Conservation (phyloP, 805 yeast species). For the Candida ascalaphidarum region DNA sequence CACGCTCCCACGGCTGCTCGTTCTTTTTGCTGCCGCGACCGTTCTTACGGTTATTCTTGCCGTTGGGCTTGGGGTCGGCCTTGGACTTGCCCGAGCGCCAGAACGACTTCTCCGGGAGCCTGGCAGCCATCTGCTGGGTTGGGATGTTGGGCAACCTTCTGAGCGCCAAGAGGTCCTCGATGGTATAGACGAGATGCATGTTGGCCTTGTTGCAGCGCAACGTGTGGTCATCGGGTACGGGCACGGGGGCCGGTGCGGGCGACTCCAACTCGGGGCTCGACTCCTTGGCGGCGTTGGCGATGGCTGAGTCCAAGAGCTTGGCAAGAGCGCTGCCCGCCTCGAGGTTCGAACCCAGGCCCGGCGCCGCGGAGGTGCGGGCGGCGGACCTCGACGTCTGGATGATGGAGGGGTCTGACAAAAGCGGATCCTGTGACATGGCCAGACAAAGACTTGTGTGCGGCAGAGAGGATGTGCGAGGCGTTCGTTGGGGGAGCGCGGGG, state of each 20-base stretch:
- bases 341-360: slow-evolving; percentile 4
- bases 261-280: slow-evolving; percentile 26
- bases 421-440: neutral
- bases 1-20: slow-evolving; percentile 24
- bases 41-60: neutral
- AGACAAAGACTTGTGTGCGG: too few relatives aligned
- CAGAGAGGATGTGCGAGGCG: too few relatives aligned
- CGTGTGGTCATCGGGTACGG: neutral
- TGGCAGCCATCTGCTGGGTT: too few relatives aligned
- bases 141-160: slow-evolving; percentile 26
- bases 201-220: slow-evolving; percentile 2
- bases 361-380: slow-evolving; percentile 1
- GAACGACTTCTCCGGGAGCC: slow-evolving; percentile 42
- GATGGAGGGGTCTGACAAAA: neutral
- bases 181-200: slow-evolving; percentile 13
- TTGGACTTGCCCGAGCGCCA: slow-evolving; percentile 24
- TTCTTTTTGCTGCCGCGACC: slow-evolving; percentile 7
- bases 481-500: too few relatives aligned
- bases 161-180: slow-evolving; percentile 21
- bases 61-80: neutral
- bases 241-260: neutral
- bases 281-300: slow-evolving; percentile 39
- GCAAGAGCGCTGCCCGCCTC: slow-evolving; percentile 32
- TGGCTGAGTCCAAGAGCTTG: slow-evolving; percentile 35
- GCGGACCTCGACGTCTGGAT: neutral